These are phyloP conservation scores for Rachicladosporium sp. DNA, from an alignment of 2,329 filamentous ascomycete species.

Conservation along the genomic window DNA sequence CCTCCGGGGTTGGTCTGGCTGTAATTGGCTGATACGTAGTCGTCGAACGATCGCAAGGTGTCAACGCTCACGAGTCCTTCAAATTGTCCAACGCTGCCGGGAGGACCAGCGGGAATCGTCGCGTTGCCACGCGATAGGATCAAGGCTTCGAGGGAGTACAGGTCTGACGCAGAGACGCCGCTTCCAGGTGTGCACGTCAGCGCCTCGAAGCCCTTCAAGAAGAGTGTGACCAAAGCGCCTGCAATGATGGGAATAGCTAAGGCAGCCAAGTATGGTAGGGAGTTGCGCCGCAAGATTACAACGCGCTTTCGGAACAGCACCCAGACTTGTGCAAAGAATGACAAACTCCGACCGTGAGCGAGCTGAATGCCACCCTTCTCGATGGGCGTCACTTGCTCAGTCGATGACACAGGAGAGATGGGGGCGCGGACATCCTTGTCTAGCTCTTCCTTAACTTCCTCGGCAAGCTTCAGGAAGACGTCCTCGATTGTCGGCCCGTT, in stretches of 20 bases:
- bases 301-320: constrained; percentile 66
- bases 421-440: constrained; percentile 1
- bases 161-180: constrained; percentile 13
- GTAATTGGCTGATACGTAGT: constrained; percentile 50
- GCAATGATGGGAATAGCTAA: constrained; percentile 65
- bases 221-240: constrained; percentile 65
- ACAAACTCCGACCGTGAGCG: constrained; percentile 56
- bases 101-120: constrained; percentile 30
- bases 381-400: constrained; percentile 14
- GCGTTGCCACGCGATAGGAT: constrained; percentile 11
- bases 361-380: constrained; percentile 18
- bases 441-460: constrained; percentile 52
- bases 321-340: constrained; percentile 51
- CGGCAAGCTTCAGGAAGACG: constrained; percentile 72
- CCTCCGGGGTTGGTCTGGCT: constrained; percentile 61
- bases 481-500: constrained; percentile 82
- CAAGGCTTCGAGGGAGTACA: constrained; percentile 10
- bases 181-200: constrained; percentile 34
- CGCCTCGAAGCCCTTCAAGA: constrained; percentile 40
- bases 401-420: neutral
- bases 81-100: constrained; percentile 6
- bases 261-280: constrained; percentile 59
- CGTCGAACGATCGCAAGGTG: constrained; percentile 55
- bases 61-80: constrained; percentile 35
- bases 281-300: constrained; percentile 65